phyloP scores from a whole-genome alignment of 306 rosid genomes.

The Castanopsis chinensis region DNA sequence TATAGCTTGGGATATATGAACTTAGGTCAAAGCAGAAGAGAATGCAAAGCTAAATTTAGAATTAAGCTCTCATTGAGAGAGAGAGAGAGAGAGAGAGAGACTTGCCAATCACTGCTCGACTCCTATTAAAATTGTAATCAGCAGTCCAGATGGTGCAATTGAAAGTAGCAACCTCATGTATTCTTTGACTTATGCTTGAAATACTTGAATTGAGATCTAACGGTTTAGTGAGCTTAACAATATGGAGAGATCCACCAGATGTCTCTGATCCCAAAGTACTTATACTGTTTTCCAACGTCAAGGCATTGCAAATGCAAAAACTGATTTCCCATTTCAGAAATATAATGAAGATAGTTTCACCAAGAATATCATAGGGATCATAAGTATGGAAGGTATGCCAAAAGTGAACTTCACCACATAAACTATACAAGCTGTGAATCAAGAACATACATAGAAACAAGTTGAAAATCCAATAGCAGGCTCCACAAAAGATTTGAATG shows the following conservation, averaged over 20 bases:
- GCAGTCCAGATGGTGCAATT: conserved; percentile 78
- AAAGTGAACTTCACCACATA: background rate
- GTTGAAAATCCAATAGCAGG: background rate
- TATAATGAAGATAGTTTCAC: background rate
- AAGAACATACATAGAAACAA: background rate
- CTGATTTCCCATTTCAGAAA: conserved; percentile 2
- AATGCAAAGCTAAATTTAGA: background rate
- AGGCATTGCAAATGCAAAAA: conserved; percentile 36
- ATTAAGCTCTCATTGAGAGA: background rate
- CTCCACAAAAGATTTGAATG: background rate
- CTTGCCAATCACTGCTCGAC: conserved; percentile 70
- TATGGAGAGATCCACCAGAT: conserved; percentile 63
- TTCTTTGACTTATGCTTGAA: conserved; percentile 42
- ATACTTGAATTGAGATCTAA: conserved; percentile 44
- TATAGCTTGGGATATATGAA: background rate
- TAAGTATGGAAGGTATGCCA: background rate
- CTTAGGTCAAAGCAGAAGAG: background rate
- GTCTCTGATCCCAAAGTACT: conserved; percentile 75
- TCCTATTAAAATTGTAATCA: conserved; percentile 57
- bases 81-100: conserved; percentile 12
- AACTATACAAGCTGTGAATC: background rate
- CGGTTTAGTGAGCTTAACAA: conserved; percentile 55
- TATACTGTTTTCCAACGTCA: conserved; percentile 52
- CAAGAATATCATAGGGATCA: background rate
- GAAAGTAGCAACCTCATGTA: conserved; percentile 56